Base-by-base conservation (phyloP, 148 eudicot species). In the Oxyria digyna region DNA sequence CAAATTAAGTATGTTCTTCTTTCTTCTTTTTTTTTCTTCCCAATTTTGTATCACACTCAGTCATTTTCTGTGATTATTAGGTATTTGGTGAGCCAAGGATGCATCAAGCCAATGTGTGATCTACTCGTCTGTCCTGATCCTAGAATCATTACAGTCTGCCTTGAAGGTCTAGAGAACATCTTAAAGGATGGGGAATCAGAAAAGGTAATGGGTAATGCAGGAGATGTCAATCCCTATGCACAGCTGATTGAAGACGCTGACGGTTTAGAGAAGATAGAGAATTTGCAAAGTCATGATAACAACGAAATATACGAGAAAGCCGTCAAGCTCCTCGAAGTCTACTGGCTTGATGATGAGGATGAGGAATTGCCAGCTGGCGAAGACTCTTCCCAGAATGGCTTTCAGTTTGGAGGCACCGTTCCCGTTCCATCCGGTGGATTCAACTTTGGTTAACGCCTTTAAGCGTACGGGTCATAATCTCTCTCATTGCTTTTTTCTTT, bases 141-240 rank as follows among this genome's bases (percentile, higher is more conserved):
- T 31, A 85, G 97, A 74, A 83, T 91, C 32, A 84, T 88, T 74
- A 86, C 90, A 1, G 96, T 91, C 24, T 85, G 91, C 82, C 78
- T 91, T 81, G 97, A 88, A 85, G 97, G 97, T 64, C 90, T 91
- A 69, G 97, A 91, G 68, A 91, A 91, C 65, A 88, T 91, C 23
- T 70, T 91, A 64, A 88, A 88, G 84, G 83, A 86, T 24, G 95
- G 97, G 33, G 95, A 91, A 73, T 82, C 82, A 62, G 95, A 85
- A 81, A 91, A 86, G 85, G 77, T 43, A 46, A 46, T 71, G 55
- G 96, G 92, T n/a, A 74, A 74, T 42, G 72, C 83, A 3, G 87
- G 85, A 55, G 85, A 78, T 76, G 83, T 78, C 6, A 91, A 91
- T 80, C 71, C 74, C 10, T 91, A 77, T 78, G 89, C 96, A 37